phyloP scores from a whole-genome alignment of 164 flowering plant species.

The Warburgia ugandensis region DNA sequence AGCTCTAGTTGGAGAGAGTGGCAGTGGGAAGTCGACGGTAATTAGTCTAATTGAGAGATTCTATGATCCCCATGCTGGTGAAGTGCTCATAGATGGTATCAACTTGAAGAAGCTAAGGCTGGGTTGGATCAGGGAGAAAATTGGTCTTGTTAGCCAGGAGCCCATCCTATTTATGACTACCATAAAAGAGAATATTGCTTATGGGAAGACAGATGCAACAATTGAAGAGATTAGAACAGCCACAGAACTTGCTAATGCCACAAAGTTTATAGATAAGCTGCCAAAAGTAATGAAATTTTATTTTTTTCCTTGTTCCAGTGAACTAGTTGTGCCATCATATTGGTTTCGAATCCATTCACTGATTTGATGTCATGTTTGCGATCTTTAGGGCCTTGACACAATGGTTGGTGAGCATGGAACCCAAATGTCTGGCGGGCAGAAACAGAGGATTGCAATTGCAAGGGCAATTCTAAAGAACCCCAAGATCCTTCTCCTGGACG shows the following conservation, averaged over 20 bases:
- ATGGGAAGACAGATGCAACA: conserved; percentile 63
- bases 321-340: neutral
- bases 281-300: conserved; percentile 34
- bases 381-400: conserved; percentile 56
- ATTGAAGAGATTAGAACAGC: conserved; percentile 48
- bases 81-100: conserved; percentile 66
- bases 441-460: conserved; percentile 79
- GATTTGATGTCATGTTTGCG: neutral
- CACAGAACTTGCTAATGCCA: conserved; percentile 65
- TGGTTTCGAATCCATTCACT: neutral
- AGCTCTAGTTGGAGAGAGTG: conserved; percentile 82
- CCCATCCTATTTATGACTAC: conserved; percentile 55
- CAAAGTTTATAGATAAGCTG: conserved; percentile 54
- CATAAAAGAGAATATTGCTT: conserved; percentile 55
- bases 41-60: conserved; percentile 65
- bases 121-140: conserved; percentile 51
- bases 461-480: conserved; percentile 75
- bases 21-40: conserved; percentile 85
- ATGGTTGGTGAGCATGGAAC: conserved; percentile 76
- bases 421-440: conserved; percentile 73
- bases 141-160: conserved; percentile 73
- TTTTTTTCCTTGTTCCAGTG: neutral
- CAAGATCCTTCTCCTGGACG: conserved; percentile 70
- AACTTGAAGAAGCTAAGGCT: conserved; percentile 45
- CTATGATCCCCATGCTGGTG: conserved; percentile 72